Conservation (phyloP, 139 green algal genomes). For the Eudorina sp. region DNA sequence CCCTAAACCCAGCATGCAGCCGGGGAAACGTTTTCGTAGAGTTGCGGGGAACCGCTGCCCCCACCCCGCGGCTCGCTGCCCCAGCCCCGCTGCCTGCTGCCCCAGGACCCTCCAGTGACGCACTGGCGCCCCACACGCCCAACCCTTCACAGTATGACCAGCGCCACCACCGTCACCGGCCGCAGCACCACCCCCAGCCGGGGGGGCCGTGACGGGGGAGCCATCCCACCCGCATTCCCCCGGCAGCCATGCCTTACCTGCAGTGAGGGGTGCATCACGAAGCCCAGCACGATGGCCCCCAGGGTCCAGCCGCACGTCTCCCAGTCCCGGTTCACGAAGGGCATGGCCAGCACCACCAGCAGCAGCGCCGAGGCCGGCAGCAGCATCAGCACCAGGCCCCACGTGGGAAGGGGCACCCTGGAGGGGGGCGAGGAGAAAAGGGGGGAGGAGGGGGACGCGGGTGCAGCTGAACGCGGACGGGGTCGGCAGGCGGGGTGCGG, state of each 20-base stretch:
- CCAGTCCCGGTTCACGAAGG: conserved; percentile 59
- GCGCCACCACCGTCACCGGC: too few relatives aligned
- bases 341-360: conserved; percentile 73
- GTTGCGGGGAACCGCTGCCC: too few relatives aligned
- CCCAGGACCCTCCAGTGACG: too few relatives aligned
- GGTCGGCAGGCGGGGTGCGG: too few relatives aligned
- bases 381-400: conserved; percentile 84
- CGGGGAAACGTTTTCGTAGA: too few relatives aligned
- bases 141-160: too few relatives aligned
- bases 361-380: conserved; percentile 84
- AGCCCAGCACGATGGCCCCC: conserved; percentile 64
- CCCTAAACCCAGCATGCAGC: too few relatives aligned
- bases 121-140: neutral
- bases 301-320: conserved; percentile 68
- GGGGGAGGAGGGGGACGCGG: neutral
- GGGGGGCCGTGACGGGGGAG: too few relatives aligned
- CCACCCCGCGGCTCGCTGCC: too few relatives aligned
- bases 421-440: neutral
- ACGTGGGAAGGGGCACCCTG: conserved; percentile 85
- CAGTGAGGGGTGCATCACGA: conserved; percentile 79
- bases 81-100: neutral
- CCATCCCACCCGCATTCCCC: too few relatives aligned
- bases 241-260: too few relatives aligned
- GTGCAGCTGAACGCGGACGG: neutral
- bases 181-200: too few relatives aligned